Evolutionary conservation across 805 yeast genomes (phyloP).

Genomic region (Zygosaccharomyces pseudorouxii): DNA sequence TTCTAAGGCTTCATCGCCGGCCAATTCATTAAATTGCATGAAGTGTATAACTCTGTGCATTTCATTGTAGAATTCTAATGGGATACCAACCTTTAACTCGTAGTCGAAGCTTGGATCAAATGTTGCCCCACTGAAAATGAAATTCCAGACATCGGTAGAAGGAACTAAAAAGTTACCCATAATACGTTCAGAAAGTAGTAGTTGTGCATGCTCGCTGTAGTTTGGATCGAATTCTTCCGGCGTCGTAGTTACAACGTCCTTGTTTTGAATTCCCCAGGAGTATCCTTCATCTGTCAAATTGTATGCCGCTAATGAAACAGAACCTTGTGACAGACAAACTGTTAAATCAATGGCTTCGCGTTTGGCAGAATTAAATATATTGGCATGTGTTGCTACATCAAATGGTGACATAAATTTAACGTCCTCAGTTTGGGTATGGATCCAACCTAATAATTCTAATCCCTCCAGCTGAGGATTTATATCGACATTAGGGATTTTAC

Average conservation of each 20-base stretch:
- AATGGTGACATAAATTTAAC: slow-evolving; percentile 56
- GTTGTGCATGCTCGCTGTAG: slow-evolving; percentile 60
- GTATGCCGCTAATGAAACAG: slow-evolving; percentile 69
- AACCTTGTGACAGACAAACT: slow-evolving; percentile 77
- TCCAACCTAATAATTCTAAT: slow-evolving; percentile 83
- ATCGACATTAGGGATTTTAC: slow-evolving; percentile 32
- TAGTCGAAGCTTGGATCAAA: slow-evolving; percentile 63
- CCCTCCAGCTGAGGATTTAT: slow-evolving; percentile 42
- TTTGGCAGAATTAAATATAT: slow-evolving; percentile 36
- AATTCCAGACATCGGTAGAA: slow-evolving; percentile 81
- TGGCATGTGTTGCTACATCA: slow-evolving; percentile 60
- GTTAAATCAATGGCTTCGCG: slow-evolving; percentile 50
- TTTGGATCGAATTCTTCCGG: slow-evolving; percentile 64
- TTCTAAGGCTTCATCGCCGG: slow-evolving; percentile 49
- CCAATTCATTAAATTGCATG: slow-evolving; percentile 63
- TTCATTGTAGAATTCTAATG: slow-evolving; percentile 78
- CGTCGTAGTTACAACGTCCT: slow-evolving; percentile 47
- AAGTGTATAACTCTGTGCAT: slow-evolving; percentile 88
- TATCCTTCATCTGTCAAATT: slow-evolving; percentile 59
- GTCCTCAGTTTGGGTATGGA: slow-evolving; percentile 82
- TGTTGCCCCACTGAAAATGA: slow-evolving; percentile 78
- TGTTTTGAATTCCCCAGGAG: slow-evolving; percentile 69
- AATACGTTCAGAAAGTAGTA: slow-evolving; percentile 67
- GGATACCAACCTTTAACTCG: slow-evolving; percentile 68
- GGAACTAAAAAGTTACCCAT: slow-evolving; percentile 87